These are phyloP conservation scores for Zhuliangozyma blackwelliae DNA, from an alignment of 1,139 yeast genomes.

Conservation along the genomic window DNA sequence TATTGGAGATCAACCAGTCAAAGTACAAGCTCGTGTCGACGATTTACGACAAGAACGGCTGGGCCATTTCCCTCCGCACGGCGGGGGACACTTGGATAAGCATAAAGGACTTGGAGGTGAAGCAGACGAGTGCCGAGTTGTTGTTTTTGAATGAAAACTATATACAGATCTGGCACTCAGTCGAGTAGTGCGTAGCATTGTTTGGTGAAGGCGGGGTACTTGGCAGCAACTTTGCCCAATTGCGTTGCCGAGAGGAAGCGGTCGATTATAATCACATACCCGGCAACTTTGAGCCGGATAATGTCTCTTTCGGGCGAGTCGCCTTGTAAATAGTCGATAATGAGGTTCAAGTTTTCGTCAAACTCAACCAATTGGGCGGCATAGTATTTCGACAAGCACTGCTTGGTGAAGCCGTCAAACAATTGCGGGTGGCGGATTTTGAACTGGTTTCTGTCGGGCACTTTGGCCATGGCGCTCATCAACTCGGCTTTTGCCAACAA, in stretches of 20 bases:
- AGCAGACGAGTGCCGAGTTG: constrained; percentile 50
- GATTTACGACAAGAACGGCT: constrained; percentile 5
- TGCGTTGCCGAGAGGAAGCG: constrained; percentile 15
- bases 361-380: constrained; percentile 13
- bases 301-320: constrained; percentile 3
- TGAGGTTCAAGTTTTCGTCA: constrained; percentile 10
- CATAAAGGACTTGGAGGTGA: constrained; percentile 49
- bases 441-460: constrained; percentile 26
- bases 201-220: constrained; percentile 6
- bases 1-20: constrained; percentile 6
- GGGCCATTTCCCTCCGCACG: constrained; percentile 22
- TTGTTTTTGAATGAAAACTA: constrained; percentile 60
- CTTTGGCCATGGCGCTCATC: constrained; percentile 12
- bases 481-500: constrained; percentile 2
- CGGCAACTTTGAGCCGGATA: constrained; percentile 16
- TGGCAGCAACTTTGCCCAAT: constrained; percentile 12
- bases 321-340: constrained; percentile 5
- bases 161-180: constrained; percentile 58
- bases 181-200: constrained; percentile 10
- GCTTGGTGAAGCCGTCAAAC: constrained; percentile 8
- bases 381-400: constrained; percentile 6
- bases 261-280: constrained; percentile 18
- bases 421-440: constrained; percentile 20
- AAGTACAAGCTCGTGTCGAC: constrained; percentile 6
- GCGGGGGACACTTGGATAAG: constrained; percentile 50